Base-by-base conservation (phyloP, 2,329 filamentous ascomycete genomes). In the Epicoccum nigrum region DNA sequence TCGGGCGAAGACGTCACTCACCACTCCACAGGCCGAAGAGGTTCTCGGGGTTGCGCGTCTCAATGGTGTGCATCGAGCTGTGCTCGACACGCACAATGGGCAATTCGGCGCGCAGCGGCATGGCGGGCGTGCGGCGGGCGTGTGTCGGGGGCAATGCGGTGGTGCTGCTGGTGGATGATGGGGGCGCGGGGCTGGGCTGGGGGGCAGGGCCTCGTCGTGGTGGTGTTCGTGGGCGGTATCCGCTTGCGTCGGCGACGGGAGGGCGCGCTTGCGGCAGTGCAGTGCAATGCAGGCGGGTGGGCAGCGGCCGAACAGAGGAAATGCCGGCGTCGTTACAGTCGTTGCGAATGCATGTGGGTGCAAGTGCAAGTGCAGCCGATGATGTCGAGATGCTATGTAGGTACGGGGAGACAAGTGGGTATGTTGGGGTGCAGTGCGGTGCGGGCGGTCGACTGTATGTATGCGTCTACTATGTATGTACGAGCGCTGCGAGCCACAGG, bases 21-120 rank as follows among this genome's bases (percentile, higher is more conserved):
- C 92, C 90, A 74, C 91, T 93, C 92, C 92, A 96, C 85, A 97
- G 95, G 79, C 90, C 92, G 77, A 94, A 95, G 43, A 97, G 85
- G 71, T 92, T 95, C 77, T 96, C 90, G 21, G 90, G 87, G 74
- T 96, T 96, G 62, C 88, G 84, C 1, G 93, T 96, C 77, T 97
- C 92, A 68, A 97, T 91, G 74, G 95, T 91, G 80, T 94, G 90
- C 73, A 99, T 92, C 64, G 93, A 88, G 71, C 88, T 90, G 59
- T 90, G 87, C 79, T 97, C 92, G 74, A 97, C 89, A 57, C 91
- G 92, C 70, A 97, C 82, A 72, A 97, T 89, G 68, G 93, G 89
- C 55, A 88, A 87, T 74, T 89, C 86, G 75, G 96, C 82, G 77
- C 85, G 83, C 71, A 89, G 86, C 78, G 91, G 90, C 93, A 97